Base-by-base conservation (phyloP, 495 filamentous ascomycete species). In the Tetracladium setigerum region DNA sequence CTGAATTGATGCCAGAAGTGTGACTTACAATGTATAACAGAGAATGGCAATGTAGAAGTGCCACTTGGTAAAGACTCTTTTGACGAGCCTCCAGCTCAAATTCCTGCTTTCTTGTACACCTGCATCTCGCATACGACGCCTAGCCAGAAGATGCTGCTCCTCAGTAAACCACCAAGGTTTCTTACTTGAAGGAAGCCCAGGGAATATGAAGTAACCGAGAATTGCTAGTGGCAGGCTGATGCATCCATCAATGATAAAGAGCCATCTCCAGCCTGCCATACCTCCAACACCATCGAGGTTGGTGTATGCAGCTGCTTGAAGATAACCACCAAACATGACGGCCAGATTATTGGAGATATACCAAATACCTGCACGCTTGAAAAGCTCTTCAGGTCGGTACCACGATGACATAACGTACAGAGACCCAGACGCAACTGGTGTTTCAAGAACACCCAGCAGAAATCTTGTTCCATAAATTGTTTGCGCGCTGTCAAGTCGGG, bases 321-420 rank as follows among this genome's bases (percentile, higher is more conserved):
- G 73, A 53, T 81, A 79, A 6, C 58, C 58, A 22, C 49, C 45
- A 30, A 63, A 57, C 59, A 75, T 66, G 18, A 62, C 69, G 0
- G 72, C 72, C 1, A 66, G 64, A 9, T 73, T 52, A 0, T 71
- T 74, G 11, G 68, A 71, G 27, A 61, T 52, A 10, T 69, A 74
- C 56, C 77, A 75, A 59, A 72, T 68, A 38, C 66, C 71, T 32
- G 66, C 75, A 4, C 82, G 72, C 54, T 83, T 86, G 5, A 74
- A 79, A 1, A 83, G 64, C 58, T 86, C 81, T 32, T 67, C 63
- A 48, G 75, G 69, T 4, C 71, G 79, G 49, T 84, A 86, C 81
- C 81, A 86, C 0, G 71, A 72, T 1, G 78, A 77, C 1, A 84
- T 64, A 55, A 86, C 72, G 52, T 79, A 83, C 30, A 81, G 76